Base-by-base conservation (phyloP, 1,139 yeast genomes). In the Suhomyces taliae region DNA sequence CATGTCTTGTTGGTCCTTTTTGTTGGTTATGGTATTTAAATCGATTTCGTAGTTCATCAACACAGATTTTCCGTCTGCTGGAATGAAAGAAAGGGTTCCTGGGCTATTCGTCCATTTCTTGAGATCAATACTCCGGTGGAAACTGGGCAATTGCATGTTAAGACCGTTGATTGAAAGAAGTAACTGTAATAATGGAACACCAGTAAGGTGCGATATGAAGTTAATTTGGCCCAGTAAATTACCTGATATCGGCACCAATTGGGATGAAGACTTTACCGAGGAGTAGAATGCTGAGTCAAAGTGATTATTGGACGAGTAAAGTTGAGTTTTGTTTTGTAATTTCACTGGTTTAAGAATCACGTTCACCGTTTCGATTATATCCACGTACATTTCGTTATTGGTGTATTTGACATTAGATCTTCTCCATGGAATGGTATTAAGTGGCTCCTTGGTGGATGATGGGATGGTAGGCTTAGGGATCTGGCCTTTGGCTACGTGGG, bases 41-140 rank as follows among this genome's bases (percentile, higher is more conserved):
- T 87, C 88, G 32, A 87, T 64, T 7, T 79, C 72, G 61, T 93
- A 93, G 26, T 79, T 70, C 76, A 86, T 78, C 15, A 93, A 64
- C 6, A 78, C 73, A 37, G 83, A 81, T 51, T 72, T 77, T 5
- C 96, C 98, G 64, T 93, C 97, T 0, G 98, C 96, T 4, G 99
- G 99, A 19, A 87, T 77, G 58, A 91, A 89, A 12, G 82, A 72
- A 37, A 90, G 61, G 0, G 70, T 53, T 0, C 80, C 81, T 1
- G 68, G 66, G 7, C 58, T 59, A 9, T 57, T 53, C 9, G 54
- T 44, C 84, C 85, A 82, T 31, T 64, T 61, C 27, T 69, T 74
- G 5, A 72, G 53, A 46, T 81, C 72, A 1, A 87, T 78, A 56
- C 88, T 79, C 35, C 72, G 76, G 59, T 87, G 93, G 52, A 85